Base-by-base conservation (phyloP, 345 rosid species). In the Clausena lansium region DNA sequence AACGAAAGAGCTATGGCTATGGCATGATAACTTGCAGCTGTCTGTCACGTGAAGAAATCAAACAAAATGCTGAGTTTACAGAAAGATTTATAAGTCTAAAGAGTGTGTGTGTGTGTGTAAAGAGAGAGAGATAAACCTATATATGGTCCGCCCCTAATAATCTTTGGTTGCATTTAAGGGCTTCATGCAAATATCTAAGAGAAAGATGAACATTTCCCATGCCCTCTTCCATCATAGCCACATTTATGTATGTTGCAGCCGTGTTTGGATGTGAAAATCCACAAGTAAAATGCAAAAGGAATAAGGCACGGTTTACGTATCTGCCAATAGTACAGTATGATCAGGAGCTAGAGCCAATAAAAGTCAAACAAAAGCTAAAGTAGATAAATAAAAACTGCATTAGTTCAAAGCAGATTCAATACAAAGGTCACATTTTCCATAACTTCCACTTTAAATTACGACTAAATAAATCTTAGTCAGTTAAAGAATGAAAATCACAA, bases 201-300 rank as follows among this genome's bases (percentile, higher is more conserved):
- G 94, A 91, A 77, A n/a, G 82, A 83, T 91, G 89, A 78, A 87
- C 94, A 77, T 87, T 89, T 75, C 90, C 94, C 80, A 86, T 85
- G 59, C 92, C 92, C 81, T 89, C 94, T 81, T 91, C 94, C 94
- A 91, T 91, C 92, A 89, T 91, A 74, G 94, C 92, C 81, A 90
- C 88, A 73, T 90, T 90, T 76, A 88, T 90, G 64, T 87, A 88
- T 7, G 92, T 90, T 15, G 94, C 92, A 7, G 94, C 94, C 6
- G 91, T 89, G 69, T 91, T 91, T 32, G 94, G 94, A 78, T 91
- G 94, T 61, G 91, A 91, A 60, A 87, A 79, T 50, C 94, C 94
- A 19, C 92, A 89, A 30, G 92, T 84, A 76, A 89, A 89, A 81
- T 91, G 91, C 74, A 91, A 91, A 62, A 91, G 95, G 85, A 80